Evolutionary conservation across 1,139 yeast genomes (phyloP).

Genomic region (Saccharomyces uvarum): DNA sequence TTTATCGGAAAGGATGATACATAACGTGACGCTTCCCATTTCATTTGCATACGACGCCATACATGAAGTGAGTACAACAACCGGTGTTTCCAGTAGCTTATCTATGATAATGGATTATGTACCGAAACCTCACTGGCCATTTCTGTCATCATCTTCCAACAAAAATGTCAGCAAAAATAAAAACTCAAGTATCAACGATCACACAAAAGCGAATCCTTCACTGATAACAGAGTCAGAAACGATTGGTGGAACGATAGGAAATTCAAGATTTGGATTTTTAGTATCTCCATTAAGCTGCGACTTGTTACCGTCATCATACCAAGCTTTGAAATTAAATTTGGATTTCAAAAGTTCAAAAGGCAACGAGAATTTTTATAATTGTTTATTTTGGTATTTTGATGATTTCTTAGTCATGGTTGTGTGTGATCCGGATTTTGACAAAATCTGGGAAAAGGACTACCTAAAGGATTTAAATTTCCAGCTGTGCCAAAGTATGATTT

Average conservation of each 20-base stretch:
- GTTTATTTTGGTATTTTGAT: slow-evolving; percentile 29
- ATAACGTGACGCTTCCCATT: slow-evolving; percentile 28
- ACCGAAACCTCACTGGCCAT: slow-evolving; percentile 15
- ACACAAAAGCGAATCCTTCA: background rate
- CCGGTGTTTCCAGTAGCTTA: slow-evolving; percentile 28
- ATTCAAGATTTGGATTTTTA: slow-evolving; percentile 22
- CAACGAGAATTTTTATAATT: slow-evolving; percentile 13
- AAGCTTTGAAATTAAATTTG: slow-evolving; percentile 17
- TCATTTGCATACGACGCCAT: slow-evolving; percentile 31
- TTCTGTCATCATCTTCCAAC: slow-evolving; percentile 2
- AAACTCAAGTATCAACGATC: background rate
- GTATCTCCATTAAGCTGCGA: slow-evolving; percentile 26
- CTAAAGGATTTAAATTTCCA: slow-evolving; percentile 21
- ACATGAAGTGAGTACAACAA: slow-evolving; percentile 31
- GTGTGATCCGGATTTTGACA: slow-evolving; percentile 20
- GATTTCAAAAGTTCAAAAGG: slow-evolving; percentile 12
- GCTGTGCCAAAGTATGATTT: slow-evolving; percentile 18
- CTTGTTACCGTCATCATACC: slow-evolving; percentile 22
- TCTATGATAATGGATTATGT: slow-evolving; percentile 26
- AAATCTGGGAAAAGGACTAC: slow-evolving; percentile 26
- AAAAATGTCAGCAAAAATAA: slow-evolving; percentile 4
- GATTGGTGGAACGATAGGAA: background rate
- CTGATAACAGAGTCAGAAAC: background rate
- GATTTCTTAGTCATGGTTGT: slow-evolving; percentile 23
- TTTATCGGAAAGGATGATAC: slow-evolving; percentile 5